These are phyloP conservation scores for Penicillium polonicum DNA, from an alignment of 2,329 filamentous ascomycete genomes.

Conservation along the genomic window DNA sequence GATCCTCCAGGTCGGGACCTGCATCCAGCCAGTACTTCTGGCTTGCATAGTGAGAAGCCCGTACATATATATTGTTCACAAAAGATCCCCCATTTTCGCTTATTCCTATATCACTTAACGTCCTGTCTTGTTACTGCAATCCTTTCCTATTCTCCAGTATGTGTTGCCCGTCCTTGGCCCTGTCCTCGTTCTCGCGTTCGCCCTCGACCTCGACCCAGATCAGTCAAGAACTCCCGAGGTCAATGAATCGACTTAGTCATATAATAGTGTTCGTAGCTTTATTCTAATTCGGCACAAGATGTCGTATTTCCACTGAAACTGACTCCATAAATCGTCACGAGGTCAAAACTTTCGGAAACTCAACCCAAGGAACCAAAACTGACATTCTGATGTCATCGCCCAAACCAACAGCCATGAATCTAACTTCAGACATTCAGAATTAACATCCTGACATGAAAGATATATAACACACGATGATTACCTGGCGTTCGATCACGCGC, in stretches of 20 bases:
- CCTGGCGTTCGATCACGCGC: conserved; percentile 1
- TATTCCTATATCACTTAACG: too few relatives aligned
- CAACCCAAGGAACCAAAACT: background rate
- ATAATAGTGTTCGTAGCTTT: background rate
- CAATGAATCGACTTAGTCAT: too few relatives aligned
- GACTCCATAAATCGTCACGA: background rate
- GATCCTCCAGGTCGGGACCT: too few relatives aligned
- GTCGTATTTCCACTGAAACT: background rate
- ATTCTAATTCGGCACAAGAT: background rate
- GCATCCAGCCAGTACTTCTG: too few relatives aligned
- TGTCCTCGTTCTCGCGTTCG: too few relatives aligned
- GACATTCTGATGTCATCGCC: conserved; percentile 9
- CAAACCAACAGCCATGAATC: background rate
- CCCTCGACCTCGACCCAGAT: too few relatives aligned
- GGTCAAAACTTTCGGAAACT: conserved; percentile 1
- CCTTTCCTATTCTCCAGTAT: too few relatives aligned
- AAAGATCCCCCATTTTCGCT: background rate
- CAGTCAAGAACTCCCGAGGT: too few relatives aligned
- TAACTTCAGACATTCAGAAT: background rate
- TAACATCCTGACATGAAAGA: background rate
- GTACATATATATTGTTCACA: too few relatives aligned
- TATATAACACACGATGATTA: conserved; percentile 1
- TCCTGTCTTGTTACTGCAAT: too few relatives aligned
- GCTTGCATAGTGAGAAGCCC: too few relatives aligned
- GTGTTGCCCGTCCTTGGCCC: too few relatives aligned